Evolutionary conservation across 1,284 basidiomycete genomes (phyloP), one percentile per base, ranked within the genome.

Genomic region (Boletus sp.): DNA sequence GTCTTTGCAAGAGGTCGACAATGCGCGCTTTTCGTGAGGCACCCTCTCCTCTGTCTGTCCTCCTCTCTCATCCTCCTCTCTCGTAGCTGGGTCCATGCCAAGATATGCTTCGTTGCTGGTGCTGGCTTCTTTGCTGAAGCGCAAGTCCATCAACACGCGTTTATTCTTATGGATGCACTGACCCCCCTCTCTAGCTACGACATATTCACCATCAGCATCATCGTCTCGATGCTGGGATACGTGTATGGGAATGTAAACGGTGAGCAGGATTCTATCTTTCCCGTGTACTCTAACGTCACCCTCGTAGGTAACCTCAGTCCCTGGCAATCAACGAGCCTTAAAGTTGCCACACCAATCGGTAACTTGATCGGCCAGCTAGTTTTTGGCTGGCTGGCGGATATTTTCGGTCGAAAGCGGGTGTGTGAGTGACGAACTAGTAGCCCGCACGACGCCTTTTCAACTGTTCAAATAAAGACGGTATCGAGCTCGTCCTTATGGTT

Each of bases 291-390:
- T 65, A 27, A 59, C 33, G 28, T 49, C 21, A 3, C 23, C 27
- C 38, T 64, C 52, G 35, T 55, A 69, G 68, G 71, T 28, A 52
- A 71, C 44, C 68, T 69, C 59, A 65, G 28, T n/a, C 25, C 68
- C 21, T 73, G 71, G 68, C 48, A 68, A 27, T 69, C 66, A 28
- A 70, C 69, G 17, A 63, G 68, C 48, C 68, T 69, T 14, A 73
- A 73, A 56, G 63, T 70, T 47, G 68, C 71, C 19, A 85, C 82
- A 1, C 86, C 85, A 14, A 73, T 86, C 35, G 86, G 87, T 2
- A 87, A 80, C n/a, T 69, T 90, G 48, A 65, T 87, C 25, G 89
- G 89, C 16, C 83, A 85, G 65, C 62, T 87, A 37, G 40, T 81
- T 30, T 86, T 87, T 63, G 86, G 82, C 19, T 81, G 74, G 73